Base-by-base conservation (phyloP, 2,329 filamentous ascomycete genomes). In the Calonectria montana region DNA sequence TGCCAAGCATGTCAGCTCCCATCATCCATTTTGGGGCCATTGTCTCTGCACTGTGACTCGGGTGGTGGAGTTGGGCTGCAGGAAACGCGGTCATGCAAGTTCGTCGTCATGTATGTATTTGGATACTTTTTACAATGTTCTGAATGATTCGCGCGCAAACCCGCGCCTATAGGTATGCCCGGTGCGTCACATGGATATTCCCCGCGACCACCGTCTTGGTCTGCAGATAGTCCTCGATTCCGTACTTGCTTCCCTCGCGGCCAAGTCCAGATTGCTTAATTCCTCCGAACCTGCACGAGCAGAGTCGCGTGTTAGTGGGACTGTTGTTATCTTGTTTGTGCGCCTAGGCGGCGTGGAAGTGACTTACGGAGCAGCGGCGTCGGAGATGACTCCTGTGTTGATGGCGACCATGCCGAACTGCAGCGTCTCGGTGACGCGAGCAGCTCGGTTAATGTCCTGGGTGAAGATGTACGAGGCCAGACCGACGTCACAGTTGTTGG, bases 401-500 rank as follows among this genome's bases (percentile, higher is more conserved):
- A 91, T 87, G 67, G 90, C 91, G 4, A 93, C 88, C 91, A 93
- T 93, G 10, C 91, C 91, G 1, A 91, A 88, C 71, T 94, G 88
- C 53, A 93, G 81, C 3, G 81, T 84, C 76, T 89, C 87, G 2
- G 85, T 83, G 2, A 89, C 83, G 12, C 86, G 80, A 53, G 65
- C 78, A 80, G n/a, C 83, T 76, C 87, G 77, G 62, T 81, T 79
- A 4, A 86, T 68, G 77, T 87, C 82, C 72, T 80, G 79, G 13
- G 84, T 92, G 83, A 92, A 94, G 84, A 95, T 94, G 83, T 95
- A 95, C 0, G 91, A 92, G 1, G 93, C 93, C 18, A 95, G 87
- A 3, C 93, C 93, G 25, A 95, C 92, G 67, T 94, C 91, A 0
- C 91, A 85, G 21, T 84, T 84, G 80, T 95, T 95, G 1, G 93